Conservation (phyloP, 306 rosid genomes). For the Lathyrus oleraceus region DNA sequence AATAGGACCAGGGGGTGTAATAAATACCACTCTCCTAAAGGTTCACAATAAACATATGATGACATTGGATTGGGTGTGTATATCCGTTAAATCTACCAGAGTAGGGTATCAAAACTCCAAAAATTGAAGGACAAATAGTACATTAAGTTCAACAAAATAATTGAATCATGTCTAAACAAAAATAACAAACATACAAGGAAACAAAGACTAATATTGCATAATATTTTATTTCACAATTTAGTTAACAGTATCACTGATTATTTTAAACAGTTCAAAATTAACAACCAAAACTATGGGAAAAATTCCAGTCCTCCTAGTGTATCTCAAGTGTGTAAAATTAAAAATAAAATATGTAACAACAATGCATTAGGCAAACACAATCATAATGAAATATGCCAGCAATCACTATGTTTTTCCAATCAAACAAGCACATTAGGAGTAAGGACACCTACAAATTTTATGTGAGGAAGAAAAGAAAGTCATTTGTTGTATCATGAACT, state of each 20-base stretch:
- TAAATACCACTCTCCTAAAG: background rate
- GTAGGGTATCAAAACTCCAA: background rate
- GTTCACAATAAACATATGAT: background rate
- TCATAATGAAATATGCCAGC: background rate
- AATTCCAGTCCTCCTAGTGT: background rate
- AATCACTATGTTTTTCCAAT: no score
- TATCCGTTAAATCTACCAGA: background rate
- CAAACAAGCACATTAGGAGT: no score
- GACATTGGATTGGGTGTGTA: background rate
- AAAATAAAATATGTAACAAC: background rate
- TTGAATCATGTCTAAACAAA: background rate
- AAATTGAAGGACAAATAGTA: constrained; percentile 6
- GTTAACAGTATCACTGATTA: background rate
- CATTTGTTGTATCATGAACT: background rate
- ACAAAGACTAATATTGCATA: background rate
- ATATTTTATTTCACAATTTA: background rate
- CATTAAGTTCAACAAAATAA: background rate
- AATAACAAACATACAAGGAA: background rate
- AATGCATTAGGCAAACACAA: background rate
- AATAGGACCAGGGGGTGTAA: background rate
- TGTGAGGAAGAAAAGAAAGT: no score
- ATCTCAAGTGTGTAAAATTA: background rate
- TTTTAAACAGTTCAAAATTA: background rate
- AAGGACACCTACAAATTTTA: no score
- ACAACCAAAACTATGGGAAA: background rate